Evolutionary conservation across 2,329 filamentous ascomycete species (phyloP).

Genomic region (Colletotrichum kahawae): DNA sequence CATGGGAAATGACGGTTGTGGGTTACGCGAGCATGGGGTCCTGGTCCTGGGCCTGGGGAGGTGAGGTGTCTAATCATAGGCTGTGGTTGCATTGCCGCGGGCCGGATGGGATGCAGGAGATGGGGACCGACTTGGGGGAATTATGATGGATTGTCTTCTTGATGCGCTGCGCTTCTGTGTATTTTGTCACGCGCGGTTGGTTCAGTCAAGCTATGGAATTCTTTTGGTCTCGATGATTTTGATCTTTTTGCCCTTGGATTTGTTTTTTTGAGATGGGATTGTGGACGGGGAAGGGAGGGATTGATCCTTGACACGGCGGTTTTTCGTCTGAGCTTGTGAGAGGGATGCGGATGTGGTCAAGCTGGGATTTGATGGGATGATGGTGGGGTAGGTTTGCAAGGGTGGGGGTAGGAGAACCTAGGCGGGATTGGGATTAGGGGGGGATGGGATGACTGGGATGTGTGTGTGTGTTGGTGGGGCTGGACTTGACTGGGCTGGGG

Average conservation of each 20-base stretch:
- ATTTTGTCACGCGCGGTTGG: too few species aligned
- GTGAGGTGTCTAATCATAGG: background rate
- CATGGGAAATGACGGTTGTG: constrained; percentile 1
- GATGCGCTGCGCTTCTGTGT: too few species aligned
- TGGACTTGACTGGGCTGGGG: background rate
- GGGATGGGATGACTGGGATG: background rate
- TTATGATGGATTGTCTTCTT: background rate
- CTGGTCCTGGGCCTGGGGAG: background rate
- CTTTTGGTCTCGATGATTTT: too few species aligned
- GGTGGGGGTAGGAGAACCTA: background rate
- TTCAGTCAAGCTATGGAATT: too few species aligned
- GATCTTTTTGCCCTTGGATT: background rate
- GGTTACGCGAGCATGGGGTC: background rate
- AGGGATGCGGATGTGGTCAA: background rate
- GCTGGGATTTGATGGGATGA: background rate
- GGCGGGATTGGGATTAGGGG: background rate
- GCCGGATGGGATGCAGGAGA: background rate
- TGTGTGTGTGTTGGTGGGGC: background rate
- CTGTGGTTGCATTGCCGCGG: background rate
- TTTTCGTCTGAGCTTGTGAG: background rate
- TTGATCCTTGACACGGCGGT: background rate
- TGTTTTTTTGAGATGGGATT: background rate
- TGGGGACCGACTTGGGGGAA: background rate
- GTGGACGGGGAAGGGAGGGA: background rate
- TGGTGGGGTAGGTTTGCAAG: background rate